phyloP scores from a whole-genome alignment of 2,329 filamentous ascomycete species.

The Epichloe gansuensis region DNA sequence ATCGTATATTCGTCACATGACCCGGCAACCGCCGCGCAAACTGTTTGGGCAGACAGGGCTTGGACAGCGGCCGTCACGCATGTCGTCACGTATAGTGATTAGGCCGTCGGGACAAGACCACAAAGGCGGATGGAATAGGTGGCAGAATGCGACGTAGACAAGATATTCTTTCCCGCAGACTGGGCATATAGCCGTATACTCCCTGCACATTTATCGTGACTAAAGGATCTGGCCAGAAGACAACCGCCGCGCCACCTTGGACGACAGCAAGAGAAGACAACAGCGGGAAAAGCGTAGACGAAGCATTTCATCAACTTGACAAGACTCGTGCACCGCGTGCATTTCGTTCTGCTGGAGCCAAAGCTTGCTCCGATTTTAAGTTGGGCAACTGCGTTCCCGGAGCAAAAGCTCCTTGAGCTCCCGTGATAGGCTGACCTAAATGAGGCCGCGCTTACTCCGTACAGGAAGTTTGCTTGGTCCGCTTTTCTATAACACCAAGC shows the following conservation, averaged over 20 bases:
- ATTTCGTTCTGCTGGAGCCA: slow-evolving; percentile 2
- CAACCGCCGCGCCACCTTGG: background rate
- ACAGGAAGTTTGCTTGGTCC: background rate
- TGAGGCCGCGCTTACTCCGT: slow-evolving; percentile 4
- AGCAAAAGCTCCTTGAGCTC: slow-evolving; percentile 6
- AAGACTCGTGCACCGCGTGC: slow-evolving; percentile 4
- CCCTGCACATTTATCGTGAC: slow-evolving; percentile 44
- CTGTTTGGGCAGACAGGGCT: slow-evolving; percentile 48
- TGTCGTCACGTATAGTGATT: slow-evolving; percentile 25
- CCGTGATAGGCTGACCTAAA: slow-evolving; percentile 5
- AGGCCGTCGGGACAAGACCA: slow-evolving; percentile 34
- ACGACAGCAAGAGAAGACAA: background rate
- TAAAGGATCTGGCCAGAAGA: slow-evolving; percentile 1
- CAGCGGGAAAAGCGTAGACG: background rate
- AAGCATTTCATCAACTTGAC: slow-evolving; percentile 2
- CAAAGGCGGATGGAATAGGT: slow-evolving; percentile 35
- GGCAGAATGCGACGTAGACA: slow-evolving; percentile 45
- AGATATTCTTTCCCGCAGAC: slow-evolving; percentile 48
- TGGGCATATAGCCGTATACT: slow-evolving; percentile 43
- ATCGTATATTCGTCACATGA: slow-evolving; percentile 30
- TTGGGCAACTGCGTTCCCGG: slow-evolving; percentile 3
- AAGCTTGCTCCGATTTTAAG: slow-evolving; percentile 3
- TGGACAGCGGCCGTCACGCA: slow-evolving; percentile 42
- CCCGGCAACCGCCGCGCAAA: slow-evolving; percentile 38
- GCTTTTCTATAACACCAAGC: slow-evolving; percentile 8